These are phyloP conservation scores for Hirsutella thompsonii DNA, from an alignment of 2,329 filamentous ascomycete genomes.

Conservation along the genomic window DNA sequence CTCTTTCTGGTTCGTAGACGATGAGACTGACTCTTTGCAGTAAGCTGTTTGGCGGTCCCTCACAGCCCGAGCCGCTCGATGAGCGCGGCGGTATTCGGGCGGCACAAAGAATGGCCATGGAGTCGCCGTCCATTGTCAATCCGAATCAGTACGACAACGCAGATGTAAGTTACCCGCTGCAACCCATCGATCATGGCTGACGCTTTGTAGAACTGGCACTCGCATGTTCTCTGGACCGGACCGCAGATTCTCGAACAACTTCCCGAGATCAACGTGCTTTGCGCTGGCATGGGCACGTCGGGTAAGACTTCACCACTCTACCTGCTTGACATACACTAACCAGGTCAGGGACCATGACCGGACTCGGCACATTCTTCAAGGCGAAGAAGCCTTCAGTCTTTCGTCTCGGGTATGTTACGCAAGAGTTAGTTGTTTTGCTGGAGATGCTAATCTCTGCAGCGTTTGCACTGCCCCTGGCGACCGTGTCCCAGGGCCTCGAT, in stretches of 20 bases:
- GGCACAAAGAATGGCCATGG: conserved; percentile 26
- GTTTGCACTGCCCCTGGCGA: conserved; percentile 45
- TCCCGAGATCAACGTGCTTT: conserved; percentile 42
- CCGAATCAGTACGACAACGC: conserved; percentile 46
- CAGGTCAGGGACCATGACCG: conserved; percentile 23
- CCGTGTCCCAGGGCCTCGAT: conserved; percentile 44
- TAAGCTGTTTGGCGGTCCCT: conserved; percentile 44
- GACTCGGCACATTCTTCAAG: conserved; percentile 37
- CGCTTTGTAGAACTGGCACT: conserved; percentile 34
- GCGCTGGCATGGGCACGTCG: conserved; percentile 43
- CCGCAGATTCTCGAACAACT: conserved; percentile 43
- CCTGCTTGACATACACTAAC: background rate
- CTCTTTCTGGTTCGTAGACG: background rate
- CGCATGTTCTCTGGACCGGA: conserved; percentile 46
- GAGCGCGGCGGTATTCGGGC: conserved; percentile 38
- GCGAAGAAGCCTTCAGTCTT: conserved; percentile 32
- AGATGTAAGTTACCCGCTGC: conserved; percentile 11
- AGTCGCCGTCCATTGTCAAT: conserved; percentile 31
- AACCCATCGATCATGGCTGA: background rate
- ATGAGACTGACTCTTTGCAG: conserved; percentile 10
- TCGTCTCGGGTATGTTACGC: conserved; percentile 14
- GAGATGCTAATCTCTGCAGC: conserved; percentile 12
- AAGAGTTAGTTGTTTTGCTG: background rate
- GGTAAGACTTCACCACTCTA: conserved; percentile 17
- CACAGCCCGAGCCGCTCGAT: conserved; percentile 42